A percentile compares a stretch with the other conserved stretches of the same genome.
phyloP scores from a whole-genome alignment of 495 filamentous ascomycete genomes.

The Aspergillus panamensis region DNA sequence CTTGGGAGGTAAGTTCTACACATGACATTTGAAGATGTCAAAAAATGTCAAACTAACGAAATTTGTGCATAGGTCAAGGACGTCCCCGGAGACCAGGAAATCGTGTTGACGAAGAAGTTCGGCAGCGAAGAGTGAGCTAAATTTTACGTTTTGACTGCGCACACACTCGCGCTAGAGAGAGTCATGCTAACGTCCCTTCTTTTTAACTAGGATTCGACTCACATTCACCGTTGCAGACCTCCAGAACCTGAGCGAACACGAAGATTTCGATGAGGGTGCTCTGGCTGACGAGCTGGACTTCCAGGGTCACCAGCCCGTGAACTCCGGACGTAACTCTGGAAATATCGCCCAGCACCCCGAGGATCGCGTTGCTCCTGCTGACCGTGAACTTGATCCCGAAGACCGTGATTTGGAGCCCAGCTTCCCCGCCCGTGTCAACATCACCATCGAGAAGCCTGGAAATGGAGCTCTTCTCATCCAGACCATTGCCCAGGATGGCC shows the following conservation, averaged over 20 bases:
- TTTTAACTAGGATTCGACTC: conserved; percentile 67
- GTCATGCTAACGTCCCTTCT: conserved; percentile 3
- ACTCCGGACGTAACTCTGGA: conserved; percentile 45
- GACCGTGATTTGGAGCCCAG: conserved; percentile 49
- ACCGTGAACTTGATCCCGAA: conserved; percentile 51
- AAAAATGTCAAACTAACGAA: not conserved
- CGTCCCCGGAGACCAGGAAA: conserved; percentile 77
- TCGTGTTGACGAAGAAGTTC: conserved; percentile 75
- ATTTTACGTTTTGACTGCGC: not conserved
- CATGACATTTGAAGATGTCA: not conserved
- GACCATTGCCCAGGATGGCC: conserved; percentile 79
- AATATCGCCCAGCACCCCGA: conserved; percentile 55
- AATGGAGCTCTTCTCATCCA: conserved; percentile 83
- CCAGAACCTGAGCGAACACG: conserved; percentile 63
- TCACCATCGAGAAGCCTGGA: conserved; percentile 79
- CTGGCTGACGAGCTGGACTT: conserved; percentile 50
- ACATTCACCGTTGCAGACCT: conserved; percentile 93
- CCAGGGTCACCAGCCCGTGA: conserved; percentile 53
- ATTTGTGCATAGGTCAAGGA: conserved; percentile 61
- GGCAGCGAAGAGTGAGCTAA: conserved; percentile 77
- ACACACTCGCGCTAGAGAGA: not conserved
- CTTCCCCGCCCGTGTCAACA: conserved; percentile 79
- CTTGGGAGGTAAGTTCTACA: conserved; percentile 53
- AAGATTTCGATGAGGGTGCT: conserved; percentile 46
- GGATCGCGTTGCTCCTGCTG: conserved; percentile 55